Evolutionary conservation across 345 rosid species (phyloP).

Genomic region (Punica granatum): DNA sequence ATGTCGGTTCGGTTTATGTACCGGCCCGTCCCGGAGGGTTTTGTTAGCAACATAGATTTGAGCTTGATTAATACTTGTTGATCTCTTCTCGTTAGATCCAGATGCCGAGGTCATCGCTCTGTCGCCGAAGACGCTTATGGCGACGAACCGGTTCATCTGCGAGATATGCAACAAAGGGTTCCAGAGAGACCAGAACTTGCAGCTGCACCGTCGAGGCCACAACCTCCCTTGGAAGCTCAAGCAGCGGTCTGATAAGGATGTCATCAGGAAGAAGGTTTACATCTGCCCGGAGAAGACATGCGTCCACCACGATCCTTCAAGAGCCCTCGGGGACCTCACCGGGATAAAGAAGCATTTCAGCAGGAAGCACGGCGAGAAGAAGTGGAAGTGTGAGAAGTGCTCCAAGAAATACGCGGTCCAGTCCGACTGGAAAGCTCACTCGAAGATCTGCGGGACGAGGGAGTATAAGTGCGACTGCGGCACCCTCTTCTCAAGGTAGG

Average conservation of each 20-base stretch:
- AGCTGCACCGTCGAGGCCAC: slow-evolving; percentile 12
- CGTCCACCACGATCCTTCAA: slow-evolving; percentile 9
- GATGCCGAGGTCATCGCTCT: slow-evolving; percentile 13
- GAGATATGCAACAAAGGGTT: slow-evolving; percentile 15
- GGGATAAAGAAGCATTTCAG: slow-evolving; percentile 14
- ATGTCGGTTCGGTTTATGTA: background rate
- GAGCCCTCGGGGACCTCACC: slow-evolving; percentile 12
- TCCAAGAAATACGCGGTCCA: slow-evolving; percentile 12
- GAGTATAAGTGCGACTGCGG: slow-evolving; percentile 16
- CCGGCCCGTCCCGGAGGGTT: background rate
- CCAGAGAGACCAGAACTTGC: slow-evolving; percentile 14
- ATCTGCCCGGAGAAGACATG: slow-evolving; percentile 11
- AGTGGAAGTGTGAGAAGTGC: slow-evolving; percentile 15
- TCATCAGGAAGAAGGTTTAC: slow-evolving; percentile 12
- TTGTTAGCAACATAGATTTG: background rate
- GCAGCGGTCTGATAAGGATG: slow-evolving; percentile 11
- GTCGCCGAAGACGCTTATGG: slow-evolving; percentile 11
- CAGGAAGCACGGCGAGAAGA: slow-evolving; percentile 13
- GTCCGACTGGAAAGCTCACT: slow-evolving; percentile 14
- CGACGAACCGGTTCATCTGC: slow-evolving; percentile 12
- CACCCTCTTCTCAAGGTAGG: slow-evolving; percentile 12
- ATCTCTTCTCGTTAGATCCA: slow-evolving; percentile 1
- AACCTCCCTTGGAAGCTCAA: slow-evolving; percentile 15
- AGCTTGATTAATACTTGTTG: background rate
- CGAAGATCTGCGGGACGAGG: slow-evolving; percentile 12